Conservation (phyloP, 306 rosid genomes). For the Gynostemma pentaphyllum region DNA sequence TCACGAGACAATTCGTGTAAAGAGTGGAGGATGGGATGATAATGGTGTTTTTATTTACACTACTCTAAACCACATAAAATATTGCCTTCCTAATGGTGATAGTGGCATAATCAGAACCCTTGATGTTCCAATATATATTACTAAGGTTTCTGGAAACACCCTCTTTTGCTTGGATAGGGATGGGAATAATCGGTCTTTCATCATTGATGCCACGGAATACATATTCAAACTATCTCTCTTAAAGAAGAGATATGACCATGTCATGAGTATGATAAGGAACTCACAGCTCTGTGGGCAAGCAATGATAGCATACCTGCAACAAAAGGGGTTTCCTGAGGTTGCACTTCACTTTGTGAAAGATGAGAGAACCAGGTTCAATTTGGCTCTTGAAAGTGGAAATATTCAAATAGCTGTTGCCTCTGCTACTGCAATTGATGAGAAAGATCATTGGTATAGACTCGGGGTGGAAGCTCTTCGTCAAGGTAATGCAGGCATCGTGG, state of each 20-base stretch:
- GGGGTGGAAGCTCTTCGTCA: slow-evolving; percentile 93
- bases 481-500: slow-evolving; percentile 83
- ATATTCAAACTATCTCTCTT: slow-evolving; percentile 65
- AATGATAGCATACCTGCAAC: slow-evolving; percentile 82
- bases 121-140: slow-evolving; percentile 79
- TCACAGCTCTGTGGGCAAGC: slow-evolving; percentile 95
- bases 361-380: slow-evolving; percentile 68
- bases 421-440: slow-evolving; percentile 83
- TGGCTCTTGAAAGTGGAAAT: slow-evolving; percentile 90
- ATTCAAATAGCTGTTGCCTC: slow-evolving; percentile 84
- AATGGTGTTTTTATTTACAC: slow-evolving; percentile 82
- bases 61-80: slow-evolving; percentile 74
- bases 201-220: slow-evolving; percentile 75
- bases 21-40: slow-evolving; percentile 95
- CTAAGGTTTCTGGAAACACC: slow-evolving; percentile 64
- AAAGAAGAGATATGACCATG: slow-evolving; percentile 67
- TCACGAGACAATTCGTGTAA: slow-evolving; percentile 89
- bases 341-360: slow-evolving; percentile 93
- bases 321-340: slow-evolving; percentile 87
- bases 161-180: slow-evolving; percentile 84
- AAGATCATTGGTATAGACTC: slow-evolving; percentile 81
- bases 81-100: slow-evolving; percentile 85
- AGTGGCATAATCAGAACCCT: slow-evolving; percentile 77
- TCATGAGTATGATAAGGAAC: slow-evolving; percentile 78
- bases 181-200: slow-evolving; percentile 61